Percentiles rank a stretch among this genome's conserved stretches.
Conservation (phyloP, 371 early-diverging fungal species). For the Vairimorpha necatrix region DNA sequence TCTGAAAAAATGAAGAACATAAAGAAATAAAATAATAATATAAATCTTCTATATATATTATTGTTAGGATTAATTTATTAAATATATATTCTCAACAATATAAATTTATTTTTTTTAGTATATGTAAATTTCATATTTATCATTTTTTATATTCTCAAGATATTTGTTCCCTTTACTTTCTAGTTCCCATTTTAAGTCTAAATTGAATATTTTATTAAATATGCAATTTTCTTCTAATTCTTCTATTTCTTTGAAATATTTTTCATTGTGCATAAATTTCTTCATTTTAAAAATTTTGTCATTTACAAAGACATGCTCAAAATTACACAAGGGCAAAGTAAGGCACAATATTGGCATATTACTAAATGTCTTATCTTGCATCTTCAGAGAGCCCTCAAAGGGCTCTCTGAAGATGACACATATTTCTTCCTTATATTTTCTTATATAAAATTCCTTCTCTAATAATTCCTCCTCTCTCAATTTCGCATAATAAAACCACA, state of each 20-base stretch:
- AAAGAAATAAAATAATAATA: background rate
- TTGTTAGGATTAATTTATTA: background rate
- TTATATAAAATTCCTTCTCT: constrained; percentile 28
- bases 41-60: background rate
- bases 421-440: constrained; percentile 11
- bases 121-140: background rate
- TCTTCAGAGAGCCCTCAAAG: constrained; percentile 17
- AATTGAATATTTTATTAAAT: background rate
- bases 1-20: background rate
- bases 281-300: background rate
- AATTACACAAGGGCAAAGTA: too few species aligned
- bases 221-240: background rate
- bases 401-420: constrained; percentile 27
- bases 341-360: too few species aligned
- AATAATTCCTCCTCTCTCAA: constrained; percentile 22
- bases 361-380: too few species aligned
- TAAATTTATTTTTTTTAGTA: background rate
- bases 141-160: background rate
- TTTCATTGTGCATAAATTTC: background rate
- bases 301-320: background rate
- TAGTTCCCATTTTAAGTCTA: background rate
- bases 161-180: background rate
- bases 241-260: background rate
- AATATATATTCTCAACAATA: too few species aligned
- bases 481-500: constrained; percentile 42